Percentiles rank a stretch among this genome's conserved stretches.
phyloP scores from a whole-genome alignment of 1,284 basidiomycete species.

The Moesziomyces sp. region DNA sequence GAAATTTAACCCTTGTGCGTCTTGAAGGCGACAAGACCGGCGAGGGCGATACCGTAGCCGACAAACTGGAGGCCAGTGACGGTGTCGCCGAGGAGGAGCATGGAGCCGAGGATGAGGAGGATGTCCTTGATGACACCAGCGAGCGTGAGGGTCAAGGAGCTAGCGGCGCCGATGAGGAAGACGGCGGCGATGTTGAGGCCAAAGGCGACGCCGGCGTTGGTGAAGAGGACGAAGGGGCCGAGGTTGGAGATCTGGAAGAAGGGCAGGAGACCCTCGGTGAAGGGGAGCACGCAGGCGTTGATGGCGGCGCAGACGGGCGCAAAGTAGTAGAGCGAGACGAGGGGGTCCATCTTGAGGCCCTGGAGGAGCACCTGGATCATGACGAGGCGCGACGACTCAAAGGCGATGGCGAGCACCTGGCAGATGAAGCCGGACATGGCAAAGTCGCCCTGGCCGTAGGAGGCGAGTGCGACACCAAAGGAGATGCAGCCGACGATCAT shows the following conservation, averaged over 20 bases:
- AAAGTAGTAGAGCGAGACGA: slow-evolving; percentile 90
- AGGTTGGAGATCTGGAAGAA: slow-evolving; percentile 80
- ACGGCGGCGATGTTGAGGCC: slow-evolving; percentile 92
- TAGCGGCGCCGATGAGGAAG: slow-evolving; percentile 88
- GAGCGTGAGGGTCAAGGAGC: slow-evolving; percentile 88
- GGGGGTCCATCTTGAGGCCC: slow-evolving; percentile 93
- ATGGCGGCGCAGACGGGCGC: slow-evolving; percentile 81
- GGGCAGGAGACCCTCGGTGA: slow-evolving; percentile 88
- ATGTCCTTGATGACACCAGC: slow-evolving; percentile 96
- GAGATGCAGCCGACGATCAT: slow-evolving; percentile 93
- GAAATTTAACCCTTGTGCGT: slow-evolving; percentile 74
- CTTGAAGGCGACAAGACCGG: slow-evolving; percentile 82
- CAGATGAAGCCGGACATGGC: slow-evolving; percentile 84
- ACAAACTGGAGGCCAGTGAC: slow-evolving; percentile 87
- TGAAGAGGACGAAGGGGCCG: slow-evolving; percentile 80
- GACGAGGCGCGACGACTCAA: slow-evolving; percentile 89
- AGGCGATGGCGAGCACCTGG: slow-evolving; percentile 71
- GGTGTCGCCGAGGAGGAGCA: slow-evolving; percentile 80
- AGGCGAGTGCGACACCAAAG: slow-evolving; percentile 85
- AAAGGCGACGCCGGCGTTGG: slow-evolving; percentile 89
- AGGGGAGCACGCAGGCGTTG: slow-evolving; percentile 84
- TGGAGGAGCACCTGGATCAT: slow-evolving; percentile 96
- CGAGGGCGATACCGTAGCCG: slow-evolving; percentile 86
- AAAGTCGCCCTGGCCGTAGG: slow-evolving; percentile 86
- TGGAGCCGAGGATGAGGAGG: slow-evolving; percentile 87